Base-by-base conservation (phyloP, 129 eudicot species). In the Saussurea involucrata region DNA sequence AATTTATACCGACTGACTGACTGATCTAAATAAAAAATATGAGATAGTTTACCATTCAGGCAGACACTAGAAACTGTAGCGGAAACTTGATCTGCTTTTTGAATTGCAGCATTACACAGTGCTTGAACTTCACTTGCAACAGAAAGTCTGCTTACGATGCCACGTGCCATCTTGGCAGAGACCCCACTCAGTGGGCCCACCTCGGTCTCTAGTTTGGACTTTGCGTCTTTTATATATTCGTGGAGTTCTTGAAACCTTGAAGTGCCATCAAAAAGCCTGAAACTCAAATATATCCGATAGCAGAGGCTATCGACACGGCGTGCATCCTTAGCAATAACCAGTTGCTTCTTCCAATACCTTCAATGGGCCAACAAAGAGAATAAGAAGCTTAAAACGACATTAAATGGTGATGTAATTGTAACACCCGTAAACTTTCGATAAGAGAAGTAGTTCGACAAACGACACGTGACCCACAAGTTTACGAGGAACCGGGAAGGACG, bases 281-380 rank as follows among this genome's bases (percentile, higher is more conserved):
- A 87, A 72, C 97, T 82, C 77, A 93, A 79, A 70, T 81, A 74
- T 82, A 93, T 87, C 85, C 98, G 74, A 46, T 87, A 83, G 76
- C 95, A 93, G 22, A 93, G 90, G 12, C 72, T 78, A 69, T 88
- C 93, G 44, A 93, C 91, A 63, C 91, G 87, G 4, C 91, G 91
- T 24, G 91, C 92, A 49, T 87, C 93, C 83, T 87, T 90, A 5
- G 97, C 98, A 66, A 87, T 75, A 58, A 20, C 75, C 72, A 93
- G 68, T 68, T 93, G 98, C 83, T 90, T 90, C 88, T 81, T 93
- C 98, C 95, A 93, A 78, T 73, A 83, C 76, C 98, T 92, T 57
- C 3, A 74, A 24, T 28, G 7, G 36, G 22, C 22, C 67, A 18
- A 31, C 8, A 69, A 32, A 34, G 44, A 44, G 20, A 68, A 12